Percentiles rank a stretch among this genome's conserved stretches.
These are phyloP conservation scores for Monosporascus sp. DNA, from an alignment of 2,329 filamentous ascomycete genomes.

Conservation along the genomic window DNA sequence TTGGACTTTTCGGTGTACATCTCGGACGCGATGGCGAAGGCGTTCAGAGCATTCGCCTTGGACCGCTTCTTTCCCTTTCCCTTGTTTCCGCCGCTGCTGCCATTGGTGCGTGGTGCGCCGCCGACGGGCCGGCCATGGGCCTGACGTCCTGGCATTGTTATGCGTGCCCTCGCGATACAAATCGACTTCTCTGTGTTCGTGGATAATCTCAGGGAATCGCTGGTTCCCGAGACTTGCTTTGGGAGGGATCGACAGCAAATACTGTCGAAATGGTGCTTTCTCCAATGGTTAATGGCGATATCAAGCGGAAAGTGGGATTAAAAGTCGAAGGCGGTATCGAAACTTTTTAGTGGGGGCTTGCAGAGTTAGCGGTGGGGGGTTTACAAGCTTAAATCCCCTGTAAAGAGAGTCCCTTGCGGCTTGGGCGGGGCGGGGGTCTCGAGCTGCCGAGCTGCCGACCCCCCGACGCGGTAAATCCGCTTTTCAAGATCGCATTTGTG, in stretches of 20 bases:
- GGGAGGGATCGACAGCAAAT: too few species aligned
- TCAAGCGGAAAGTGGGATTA: not conserved
- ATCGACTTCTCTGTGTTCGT: too few species aligned
- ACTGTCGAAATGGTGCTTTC: not conserved
- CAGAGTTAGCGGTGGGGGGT: constrained; percentile 9
- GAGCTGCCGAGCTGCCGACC: not conserved
- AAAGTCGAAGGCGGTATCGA: constrained; percentile 11
- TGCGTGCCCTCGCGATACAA: too few species aligned
- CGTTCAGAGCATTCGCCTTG: constrained; percentile 49
- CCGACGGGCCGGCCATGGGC: constrained; percentile 51
- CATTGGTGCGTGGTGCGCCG: constrained; percentile 16
- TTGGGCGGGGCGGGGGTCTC: not conserved
- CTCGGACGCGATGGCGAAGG: constrained; percentile 53
- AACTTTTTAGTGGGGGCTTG: constrained; percentile 16
- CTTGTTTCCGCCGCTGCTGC: constrained; percentile 13
- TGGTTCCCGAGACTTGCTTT: not conserved
- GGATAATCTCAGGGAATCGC: not conserved
- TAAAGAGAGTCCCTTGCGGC: not conserved
- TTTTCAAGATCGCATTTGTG: constrained; percentile 11
- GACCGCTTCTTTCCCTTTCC: constrained; percentile 38
- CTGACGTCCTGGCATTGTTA: constrained; percentile 53
- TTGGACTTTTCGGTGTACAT: constrained; percentile 44
- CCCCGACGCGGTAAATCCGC: constrained; percentile 1
- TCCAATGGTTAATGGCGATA: not conserved
- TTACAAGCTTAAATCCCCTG: not conserved